Conservation (phyloP, 306 rosid genomes). For the Hippophae gyantsensis region DNA sequence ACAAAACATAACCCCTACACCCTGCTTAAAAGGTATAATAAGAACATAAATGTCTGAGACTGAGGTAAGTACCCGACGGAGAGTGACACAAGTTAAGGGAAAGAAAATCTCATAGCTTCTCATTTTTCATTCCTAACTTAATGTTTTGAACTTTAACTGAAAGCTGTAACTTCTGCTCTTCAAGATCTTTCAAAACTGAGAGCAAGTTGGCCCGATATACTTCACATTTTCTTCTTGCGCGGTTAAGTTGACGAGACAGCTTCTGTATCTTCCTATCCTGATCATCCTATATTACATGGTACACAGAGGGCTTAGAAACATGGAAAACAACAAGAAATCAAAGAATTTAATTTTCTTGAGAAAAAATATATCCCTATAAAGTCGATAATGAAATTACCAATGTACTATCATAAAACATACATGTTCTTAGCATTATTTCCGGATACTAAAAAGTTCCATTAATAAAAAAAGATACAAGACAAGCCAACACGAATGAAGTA, state of each 20-base stretch:
- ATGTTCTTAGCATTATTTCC: no score
- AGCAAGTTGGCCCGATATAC: slow-evolving; percentile 41
- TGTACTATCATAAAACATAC: no score
- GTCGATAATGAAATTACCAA: no score
- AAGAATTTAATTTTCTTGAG: not conserved
- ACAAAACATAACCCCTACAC: no score
- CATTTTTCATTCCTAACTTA: slow-evolving; percentile 30
- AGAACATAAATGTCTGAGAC: no score
- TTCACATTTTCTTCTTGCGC: slow-evolving; percentile 35
- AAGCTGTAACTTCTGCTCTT: slow-evolving; percentile 38
- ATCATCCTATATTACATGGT: slow-evolving; percentile 26
- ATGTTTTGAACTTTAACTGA: slow-evolving; percentile 43
- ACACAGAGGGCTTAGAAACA: not conserved
- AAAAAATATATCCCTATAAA: not conserved
- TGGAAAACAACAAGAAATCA: not conserved
- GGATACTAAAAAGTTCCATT: no score
- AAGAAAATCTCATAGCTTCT: no score
- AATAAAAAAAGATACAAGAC: no score
- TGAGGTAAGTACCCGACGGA: no score
- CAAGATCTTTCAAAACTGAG: slow-evolving; percentile 39
- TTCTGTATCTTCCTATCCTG: slow-evolving; percentile 36
- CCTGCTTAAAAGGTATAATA: no score
- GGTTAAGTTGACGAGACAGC: slow-evolving; percentile 29
- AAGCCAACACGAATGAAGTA: no score
- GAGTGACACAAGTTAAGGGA: not conserved